These are phyloP conservation scores for Torrubiellomyces zombiae DNA, from an alignment of 2,329 filamentous ascomycete species.

Conservation along the genomic window DNA sequence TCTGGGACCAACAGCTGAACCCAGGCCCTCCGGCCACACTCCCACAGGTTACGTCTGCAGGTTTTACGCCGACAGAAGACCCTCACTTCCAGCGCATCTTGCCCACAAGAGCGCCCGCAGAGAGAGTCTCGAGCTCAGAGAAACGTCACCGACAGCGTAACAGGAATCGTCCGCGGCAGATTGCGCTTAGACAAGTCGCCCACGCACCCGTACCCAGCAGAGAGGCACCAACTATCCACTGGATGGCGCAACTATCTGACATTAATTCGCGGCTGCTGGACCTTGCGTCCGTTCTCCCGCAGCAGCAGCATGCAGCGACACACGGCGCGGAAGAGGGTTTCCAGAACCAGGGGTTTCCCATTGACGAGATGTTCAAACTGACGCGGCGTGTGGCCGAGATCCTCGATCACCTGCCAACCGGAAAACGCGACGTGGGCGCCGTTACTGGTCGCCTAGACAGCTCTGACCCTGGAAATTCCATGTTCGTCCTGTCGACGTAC, in stretches of 20 bases:
- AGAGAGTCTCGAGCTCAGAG: too few relatives aligned
- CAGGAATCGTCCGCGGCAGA: constrained; percentile 15
- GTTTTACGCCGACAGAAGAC: constrained; percentile 1
- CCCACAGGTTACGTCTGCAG: constrained; percentile 1
- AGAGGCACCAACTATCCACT: constrained; percentile 12
- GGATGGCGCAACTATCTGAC: constrained; percentile 22
- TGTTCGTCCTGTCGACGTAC: constrained; percentile 22
- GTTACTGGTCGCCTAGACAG: constrained; percentile 9
- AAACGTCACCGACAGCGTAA: constrained; percentile 10
- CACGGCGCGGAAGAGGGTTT: constrained; percentile 10
- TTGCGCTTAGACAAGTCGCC: constrained; percentile 12
- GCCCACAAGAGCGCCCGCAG: constrained; percentile 5
- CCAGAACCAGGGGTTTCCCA: constrained; percentile 16
- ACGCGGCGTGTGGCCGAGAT: constrained; percentile 20
- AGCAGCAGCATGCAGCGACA: constrained; percentile 9
- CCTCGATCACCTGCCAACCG: constrained; percentile 11
- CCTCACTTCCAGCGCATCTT: constrained; percentile 3
- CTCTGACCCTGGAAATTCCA: constrained; percentile 19
- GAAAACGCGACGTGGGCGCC: constrained; percentile 2
- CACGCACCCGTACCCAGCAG: constrained; percentile 7
- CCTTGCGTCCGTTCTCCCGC: constrained; percentile 17
- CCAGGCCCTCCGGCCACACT: constrained; percentile 4
- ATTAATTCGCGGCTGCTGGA: constrained; percentile 21
- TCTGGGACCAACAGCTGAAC: constrained; percentile 8
- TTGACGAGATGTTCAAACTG: constrained; percentile 24